These are phyloP conservation scores for Chaetomium fimeti DNA, from an alignment of 495 filamentous ascomycete genomes.

Conservation along the genomic window DNA sequence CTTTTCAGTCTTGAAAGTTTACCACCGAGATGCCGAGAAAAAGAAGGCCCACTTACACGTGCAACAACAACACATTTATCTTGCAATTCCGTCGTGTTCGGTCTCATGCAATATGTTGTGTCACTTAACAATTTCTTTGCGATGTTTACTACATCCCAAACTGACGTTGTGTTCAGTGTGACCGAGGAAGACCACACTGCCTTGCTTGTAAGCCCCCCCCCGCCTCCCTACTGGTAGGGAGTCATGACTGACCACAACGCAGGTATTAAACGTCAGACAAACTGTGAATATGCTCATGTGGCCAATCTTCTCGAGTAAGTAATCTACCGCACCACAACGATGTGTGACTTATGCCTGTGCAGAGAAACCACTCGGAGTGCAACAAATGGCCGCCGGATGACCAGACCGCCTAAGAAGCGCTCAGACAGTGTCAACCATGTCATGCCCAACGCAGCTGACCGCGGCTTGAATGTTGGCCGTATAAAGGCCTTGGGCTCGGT, in stretches of 20 bases:
- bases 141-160: neutral
- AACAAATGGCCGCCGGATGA: constrained; percentile 56
- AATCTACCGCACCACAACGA: neutral
- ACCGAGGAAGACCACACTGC: constrained; percentile 59
- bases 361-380: constrained; percentile 52
- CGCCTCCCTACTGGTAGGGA: neutral
- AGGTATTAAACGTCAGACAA: constrained; percentile 66
- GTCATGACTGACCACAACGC: neutral
- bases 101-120: neutral
- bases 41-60: neutral
- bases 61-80: neutral
- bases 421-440: constrained; percentile 28
- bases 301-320: constrained; percentile 68
- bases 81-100: neutral
- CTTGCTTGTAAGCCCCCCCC: constrained; percentile 56
- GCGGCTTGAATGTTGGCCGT: constrained; percentile 41
- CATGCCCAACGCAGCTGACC: constrained; percentile 50
- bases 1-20: neutral
- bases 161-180: constrained; percentile 45
- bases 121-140: neutral
- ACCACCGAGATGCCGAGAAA: neutral
- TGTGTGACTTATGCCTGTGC: neutral
- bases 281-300: constrained; percentile 65
- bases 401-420: constrained; percentile 55
- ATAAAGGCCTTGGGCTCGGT: constrained; percentile 43